A percentile compares a stretch with the other conserved stretches of the same genome.
Conservation (phyloP, 192 early-diverging fungal species). For the Glomus cerebriforme region DNA sequence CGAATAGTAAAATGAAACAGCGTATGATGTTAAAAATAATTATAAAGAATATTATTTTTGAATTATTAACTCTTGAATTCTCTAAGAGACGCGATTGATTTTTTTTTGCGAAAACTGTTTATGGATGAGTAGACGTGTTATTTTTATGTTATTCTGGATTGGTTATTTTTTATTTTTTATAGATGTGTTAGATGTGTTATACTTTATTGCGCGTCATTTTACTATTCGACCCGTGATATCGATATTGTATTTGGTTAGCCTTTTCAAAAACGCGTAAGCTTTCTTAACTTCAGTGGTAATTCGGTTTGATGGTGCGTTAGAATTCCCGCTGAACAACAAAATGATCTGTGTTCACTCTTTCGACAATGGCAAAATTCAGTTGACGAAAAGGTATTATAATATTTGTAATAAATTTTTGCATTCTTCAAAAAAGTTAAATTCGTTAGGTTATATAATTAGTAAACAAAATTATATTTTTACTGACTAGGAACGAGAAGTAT, state of each 20-base stretch:
- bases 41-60: background rate
- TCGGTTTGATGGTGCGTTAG: conserved; percentile 19
- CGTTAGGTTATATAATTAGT: no score
- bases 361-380: conserved; percentile 23
- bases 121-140: background rate
- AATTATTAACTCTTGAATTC: background rate
- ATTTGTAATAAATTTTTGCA: background rate
- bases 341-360: conserved; percentile 28
- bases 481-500: conserved; percentile 38
- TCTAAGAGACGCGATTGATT: background rate
- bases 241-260: background rate
- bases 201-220: background rate
- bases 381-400: conserved; percentile 27
- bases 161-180: no score
- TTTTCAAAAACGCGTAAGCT: conserved; percentile 15
- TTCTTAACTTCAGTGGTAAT: conserved; percentile 5
- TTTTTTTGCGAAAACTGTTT: background rate
- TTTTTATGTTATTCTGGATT: background rate
- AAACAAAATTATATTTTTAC: background rate
- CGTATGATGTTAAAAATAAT: background rate
- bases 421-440: no score
- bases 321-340: conserved; percentile 24
- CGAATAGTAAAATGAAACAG: background rate
- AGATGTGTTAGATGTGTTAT: background rate
- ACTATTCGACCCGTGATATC: background rate